Evolutionary conservation across 2,329 filamentous ascomycete species (phyloP), one percentile per base, ranked within the genome.

Genomic region (Fusarium sp.): DNA sequence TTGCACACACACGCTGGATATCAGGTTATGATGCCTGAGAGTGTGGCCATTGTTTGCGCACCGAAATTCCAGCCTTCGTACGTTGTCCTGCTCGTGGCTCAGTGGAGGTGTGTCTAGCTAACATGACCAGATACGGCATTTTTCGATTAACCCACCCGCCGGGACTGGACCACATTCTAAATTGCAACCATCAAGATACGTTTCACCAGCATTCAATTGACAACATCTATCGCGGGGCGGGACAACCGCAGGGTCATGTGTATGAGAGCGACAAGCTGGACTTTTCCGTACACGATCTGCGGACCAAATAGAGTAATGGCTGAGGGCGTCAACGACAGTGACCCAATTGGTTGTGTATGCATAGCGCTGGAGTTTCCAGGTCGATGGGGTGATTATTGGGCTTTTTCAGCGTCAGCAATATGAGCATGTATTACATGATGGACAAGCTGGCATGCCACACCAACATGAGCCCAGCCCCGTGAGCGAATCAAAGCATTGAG

Each of bases 11-110:
- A 97, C 72, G 88, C 89, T 4, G 93, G 93, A 10, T 98, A 97
- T 73, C 95, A 99, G 76, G 88, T 95, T 57, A 97, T 97, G 92
- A 85, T 98, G 77, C 89, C 93, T 1, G 95, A 99, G 80, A 96
- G 92, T 69, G 93, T 99, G 61, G 95, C 95, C 4, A 96, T 99
- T 70, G 95, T 99, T 35, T 99, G 95, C 77, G 92, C 95, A 6
- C 95, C 95, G 1, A 89, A 84, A 53, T 92, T 90, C 69, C 81
- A 83, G 32, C 91, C 90, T 39, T 90, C 88, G 86, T 93, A 79
- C 79, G 88, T 83, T 21, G 14, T 6, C 27, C n/a, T 21, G 14
- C 5, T 23, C n/a, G 14, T 7, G 21, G 4, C 4, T 8, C 3
- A 9, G 11, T 32, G 21, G 43, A 17, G 9, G 6, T 27, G 6